phyloP scores from a whole-genome alignment of 352 stramenopile species.

The Pythium biforme region DNA sequence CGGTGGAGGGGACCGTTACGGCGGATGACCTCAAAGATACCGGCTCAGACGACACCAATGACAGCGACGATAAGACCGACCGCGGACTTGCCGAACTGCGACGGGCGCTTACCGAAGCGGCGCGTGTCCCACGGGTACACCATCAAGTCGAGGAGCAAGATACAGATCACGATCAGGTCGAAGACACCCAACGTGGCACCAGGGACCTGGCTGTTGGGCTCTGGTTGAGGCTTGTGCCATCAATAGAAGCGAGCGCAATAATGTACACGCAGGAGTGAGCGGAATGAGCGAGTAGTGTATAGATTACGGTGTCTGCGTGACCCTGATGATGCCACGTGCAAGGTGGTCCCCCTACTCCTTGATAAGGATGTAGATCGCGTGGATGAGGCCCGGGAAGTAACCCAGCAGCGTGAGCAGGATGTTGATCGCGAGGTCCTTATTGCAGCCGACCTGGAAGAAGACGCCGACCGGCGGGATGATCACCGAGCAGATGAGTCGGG shows the following conservation, averaged over 20 bases:
- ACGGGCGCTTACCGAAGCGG: constrained; percentile 28
- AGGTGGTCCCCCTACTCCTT: constrained; percentile 45
- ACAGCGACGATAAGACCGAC: constrained; percentile 35
- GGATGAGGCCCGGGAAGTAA: constrained; percentile 62
- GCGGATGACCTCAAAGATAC: constrained; percentile 46
- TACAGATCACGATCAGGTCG: constrained; percentile 34
- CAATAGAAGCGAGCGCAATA: too few relatives aligned
- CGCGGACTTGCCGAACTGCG: constrained; percentile 36
- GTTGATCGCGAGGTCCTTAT: constrained; percentile 65
- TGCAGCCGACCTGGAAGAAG: constrained; percentile 63
- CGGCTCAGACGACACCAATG: constrained; percentile 44
- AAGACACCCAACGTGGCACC: constrained; percentile 48
- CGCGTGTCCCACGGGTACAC: constrained; percentile 36
- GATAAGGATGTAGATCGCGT: constrained; percentile 72
- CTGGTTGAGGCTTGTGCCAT: too few relatives aligned
- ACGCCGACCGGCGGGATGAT: constrained; percentile 62
- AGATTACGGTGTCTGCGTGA: not conserved
- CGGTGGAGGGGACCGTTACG: constrained; percentile 29
- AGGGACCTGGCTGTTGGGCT: constrained; percentile 48
- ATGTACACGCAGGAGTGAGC: too few relatives aligned
- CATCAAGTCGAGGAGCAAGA: constrained; percentile 32
- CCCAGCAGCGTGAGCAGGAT: constrained; percentile 62
- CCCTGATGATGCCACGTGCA: not conserved
- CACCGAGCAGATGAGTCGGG: constrained; percentile 63
- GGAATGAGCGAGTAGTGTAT: not conserved